Conservation (phyloP, 2,329 filamentous ascomycete species). For the Diaporthe sp. region DNA sequence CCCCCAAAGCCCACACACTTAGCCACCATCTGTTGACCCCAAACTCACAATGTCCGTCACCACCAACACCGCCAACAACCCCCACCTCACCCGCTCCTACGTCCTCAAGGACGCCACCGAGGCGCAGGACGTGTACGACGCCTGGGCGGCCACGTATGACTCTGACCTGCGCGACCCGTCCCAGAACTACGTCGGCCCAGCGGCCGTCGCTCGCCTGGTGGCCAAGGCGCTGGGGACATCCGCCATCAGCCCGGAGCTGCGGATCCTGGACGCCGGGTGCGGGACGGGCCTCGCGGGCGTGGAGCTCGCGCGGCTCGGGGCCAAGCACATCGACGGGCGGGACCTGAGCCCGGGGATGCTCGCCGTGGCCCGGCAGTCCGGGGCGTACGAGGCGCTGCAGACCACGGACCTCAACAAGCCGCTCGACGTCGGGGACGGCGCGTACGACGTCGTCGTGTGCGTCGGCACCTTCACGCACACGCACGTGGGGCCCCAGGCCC, state of each 20-base stretch:
- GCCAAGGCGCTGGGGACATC: neutral
- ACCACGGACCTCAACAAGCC: constrained; percentile 28
- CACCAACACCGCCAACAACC: constrained; percentile 29
- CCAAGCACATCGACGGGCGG: constrained; percentile 19
- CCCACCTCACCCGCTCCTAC: constrained; percentile 28
- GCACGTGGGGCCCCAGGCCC: constrained; percentile 17
- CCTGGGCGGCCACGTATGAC: constrained; percentile 26
- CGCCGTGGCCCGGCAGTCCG: constrained; percentile 27
- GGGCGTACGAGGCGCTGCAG: constrained; percentile 23
- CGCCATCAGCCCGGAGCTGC: constrained; percentile 13
- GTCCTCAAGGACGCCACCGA: constrained; percentile 17
- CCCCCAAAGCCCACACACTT: constrained; percentile 4
- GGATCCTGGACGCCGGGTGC: constrained; percentile 28
- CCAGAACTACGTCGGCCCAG: constrained; percentile 25
- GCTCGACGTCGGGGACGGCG: constrained; percentile 1
- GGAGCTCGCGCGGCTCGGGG: constrained; percentile 22
- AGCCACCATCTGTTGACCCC: neutral
- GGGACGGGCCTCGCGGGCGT: constrained; percentile 27
- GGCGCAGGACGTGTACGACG: constrained; percentile 29
- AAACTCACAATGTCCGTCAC: constrained; percentile 21
- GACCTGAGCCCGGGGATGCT: constrained; percentile 31
- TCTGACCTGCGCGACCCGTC: constrained; percentile 21
- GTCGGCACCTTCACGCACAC: constrained; percentile 29
- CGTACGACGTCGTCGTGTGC: constrained; percentile 29
- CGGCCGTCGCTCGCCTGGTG: constrained; percentile 21